Conservation (phyloP, 306 rosid genomes). For the Vigna radiata region DNA sequence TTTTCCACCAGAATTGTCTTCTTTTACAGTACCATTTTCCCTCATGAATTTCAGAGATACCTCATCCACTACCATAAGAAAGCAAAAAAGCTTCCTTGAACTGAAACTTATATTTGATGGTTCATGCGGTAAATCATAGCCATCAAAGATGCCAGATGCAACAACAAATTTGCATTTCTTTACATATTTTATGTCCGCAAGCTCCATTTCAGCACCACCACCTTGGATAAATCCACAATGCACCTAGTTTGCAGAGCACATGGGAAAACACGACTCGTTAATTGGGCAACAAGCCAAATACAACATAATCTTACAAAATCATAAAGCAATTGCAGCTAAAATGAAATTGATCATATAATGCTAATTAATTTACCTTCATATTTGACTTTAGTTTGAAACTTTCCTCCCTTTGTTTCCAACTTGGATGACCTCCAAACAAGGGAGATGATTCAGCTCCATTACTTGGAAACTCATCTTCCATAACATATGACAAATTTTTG, state of each 20-base stretch:
- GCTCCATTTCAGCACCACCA: constrained; percentile 91
- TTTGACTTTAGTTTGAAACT: constrained; percentile 77
- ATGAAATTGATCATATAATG: constrained; percentile 22
- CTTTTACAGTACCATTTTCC: constrained; percentile 77
- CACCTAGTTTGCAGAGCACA: constrained; percentile 58
- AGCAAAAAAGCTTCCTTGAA: constrained; percentile 87
- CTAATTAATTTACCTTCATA: constrained; percentile 73
- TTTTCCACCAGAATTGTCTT: constrained; percentile 70
- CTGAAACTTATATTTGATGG: constrained; percentile 82
- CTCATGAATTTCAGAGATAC: constrained; percentile 75
- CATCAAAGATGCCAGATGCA: constrained; percentile 96
- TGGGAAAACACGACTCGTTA: constrained; percentile 32
- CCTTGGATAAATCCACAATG: constrained; percentile 91
- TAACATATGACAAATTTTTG: constrained; percentile 62
- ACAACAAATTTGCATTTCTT: constrained; percentile 92
- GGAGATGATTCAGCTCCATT: constrained; percentile 60
- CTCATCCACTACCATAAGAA: constrained; percentile 96
- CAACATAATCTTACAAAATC: constrained; percentile 8
- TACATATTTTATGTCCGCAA: constrained; percentile 68
- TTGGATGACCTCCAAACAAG: constrained; percentile 86
- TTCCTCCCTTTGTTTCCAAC: constrained; percentile 82
- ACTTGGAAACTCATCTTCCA: constrained; percentile 55
- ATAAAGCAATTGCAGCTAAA: constrained; percentile 25
- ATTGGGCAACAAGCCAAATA: constrained; percentile 16
- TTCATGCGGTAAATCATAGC: constrained; percentile 90